A percentile compares a stretch with the other conserved stretches of the same genome.
These are phyloP conservation scores for Cyphellophora attinorum DNA, from an alignment of 2,329 filamentous ascomycete genomes.

Conservation along the genomic window DNA sequence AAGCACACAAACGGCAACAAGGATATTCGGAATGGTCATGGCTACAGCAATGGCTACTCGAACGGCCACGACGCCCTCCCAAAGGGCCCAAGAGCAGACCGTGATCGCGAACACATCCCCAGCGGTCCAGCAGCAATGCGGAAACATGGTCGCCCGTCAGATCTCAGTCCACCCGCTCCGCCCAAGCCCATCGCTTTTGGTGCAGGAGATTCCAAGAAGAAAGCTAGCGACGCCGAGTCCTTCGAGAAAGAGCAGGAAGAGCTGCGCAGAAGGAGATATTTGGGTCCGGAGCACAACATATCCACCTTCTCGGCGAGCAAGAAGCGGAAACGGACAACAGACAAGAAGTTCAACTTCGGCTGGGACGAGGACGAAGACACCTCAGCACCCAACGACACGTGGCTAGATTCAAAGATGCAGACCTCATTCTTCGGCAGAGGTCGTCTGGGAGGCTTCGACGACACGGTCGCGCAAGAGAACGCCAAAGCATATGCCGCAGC, in stretches of 20 bases:
- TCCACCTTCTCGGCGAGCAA: slow-evolving; percentile 92
- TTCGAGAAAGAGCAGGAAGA: slow-evolving; percentile 60
- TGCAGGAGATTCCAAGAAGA: slow-evolving; percentile 27
- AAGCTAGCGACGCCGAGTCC: slow-evolving; percentile 36
- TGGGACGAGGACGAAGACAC: slow-evolving; percentile 97
- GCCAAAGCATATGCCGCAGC: slow-evolving; percentile 54
- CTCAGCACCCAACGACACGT: slow-evolving; percentile 56
- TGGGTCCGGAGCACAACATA: slow-evolving; percentile 79
- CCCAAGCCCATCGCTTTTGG: slow-evolving; percentile 30
- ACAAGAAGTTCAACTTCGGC: slow-evolving; percentile 98
- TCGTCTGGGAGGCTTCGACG: slow-evolving; percentile 55
- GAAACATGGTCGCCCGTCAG: slow-evolving; percentile 34
- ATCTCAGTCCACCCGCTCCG: slow-evolving; percentile 44
- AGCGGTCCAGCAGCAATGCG: slow-evolving; percentile 44
- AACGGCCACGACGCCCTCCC: slow-evolving; percentile 38
- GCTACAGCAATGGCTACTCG: neutral
- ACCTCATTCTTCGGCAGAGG: slow-evolving; percentile 58
- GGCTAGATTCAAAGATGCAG: slow-evolving; percentile 45
- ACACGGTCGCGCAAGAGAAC: slow-evolving; percentile 43
- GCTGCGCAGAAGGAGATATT: slow-evolving; percentile 71
- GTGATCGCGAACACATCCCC: slow-evolving; percentile 36
- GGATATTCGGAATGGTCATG: neutral
- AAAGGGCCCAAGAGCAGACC: slow-evolving; percentile 63
- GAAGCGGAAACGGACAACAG: slow-evolving; percentile 83
- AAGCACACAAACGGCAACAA: too few species aligned